Conservation (phyloP, 177 flowering plant species). For the Vitis hybrid region DNA sequence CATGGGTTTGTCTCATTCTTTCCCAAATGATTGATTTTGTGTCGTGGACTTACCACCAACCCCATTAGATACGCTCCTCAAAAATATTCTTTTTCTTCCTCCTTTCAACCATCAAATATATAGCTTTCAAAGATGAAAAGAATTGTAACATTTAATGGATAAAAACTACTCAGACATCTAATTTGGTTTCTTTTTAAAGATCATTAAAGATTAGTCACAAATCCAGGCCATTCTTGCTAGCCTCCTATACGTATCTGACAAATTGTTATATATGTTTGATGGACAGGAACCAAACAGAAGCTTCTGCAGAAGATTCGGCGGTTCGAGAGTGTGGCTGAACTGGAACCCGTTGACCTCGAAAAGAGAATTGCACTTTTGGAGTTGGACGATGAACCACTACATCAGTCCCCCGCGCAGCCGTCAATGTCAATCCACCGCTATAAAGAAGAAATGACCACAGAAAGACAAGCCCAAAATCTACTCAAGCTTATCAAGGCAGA, state of each 20-base stretch:
- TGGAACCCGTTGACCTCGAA: constrained; percentile 60
- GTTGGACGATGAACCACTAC: constrained; percentile 21
- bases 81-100: no score
- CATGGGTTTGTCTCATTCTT: no score
- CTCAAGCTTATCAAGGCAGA: constrained; percentile 32
- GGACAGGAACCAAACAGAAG: constrained; percentile 47
- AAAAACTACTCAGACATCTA: no score
- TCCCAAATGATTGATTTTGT: no score
- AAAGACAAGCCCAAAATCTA: constrained; percentile 27
- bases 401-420: constrained; percentile 8
- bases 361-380: constrained; percentile 38
- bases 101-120: neutral
- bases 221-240: no score
- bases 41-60: no score
- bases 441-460: neutral
- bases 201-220: no score
- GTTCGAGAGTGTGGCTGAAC: constrained; percentile 43
- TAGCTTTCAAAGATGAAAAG: neutral
- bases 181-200: no score
- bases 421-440: constrained; percentile 5
- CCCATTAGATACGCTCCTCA: no score
- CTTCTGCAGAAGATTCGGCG: constrained; percentile 42
- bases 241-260: neutral
- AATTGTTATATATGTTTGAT: neutral
- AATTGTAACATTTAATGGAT: no score